These are phyloP conservation scores for Boletales sp. DNA, from an alignment of 768 basidiomycete genomes.

Conservation along the genomic window DNA sequence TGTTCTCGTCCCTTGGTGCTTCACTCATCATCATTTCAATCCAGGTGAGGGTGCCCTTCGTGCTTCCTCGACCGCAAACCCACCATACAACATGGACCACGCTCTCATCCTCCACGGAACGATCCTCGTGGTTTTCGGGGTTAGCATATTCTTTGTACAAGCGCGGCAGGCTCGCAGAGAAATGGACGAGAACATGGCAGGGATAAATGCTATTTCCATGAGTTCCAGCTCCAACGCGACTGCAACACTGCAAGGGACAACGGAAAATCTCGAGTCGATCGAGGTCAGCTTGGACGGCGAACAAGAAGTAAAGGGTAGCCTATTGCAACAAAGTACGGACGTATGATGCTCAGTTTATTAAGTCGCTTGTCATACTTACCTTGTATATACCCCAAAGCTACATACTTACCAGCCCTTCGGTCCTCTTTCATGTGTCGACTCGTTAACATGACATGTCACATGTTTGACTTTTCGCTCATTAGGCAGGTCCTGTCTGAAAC, in stretches of 20 bases:
- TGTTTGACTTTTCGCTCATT: background rate
- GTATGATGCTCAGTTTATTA: background rate
- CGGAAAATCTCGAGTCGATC: background rate
- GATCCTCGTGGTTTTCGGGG: slow-evolving; percentile 39
- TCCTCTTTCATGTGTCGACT: no score
- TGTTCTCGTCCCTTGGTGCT: background rate
- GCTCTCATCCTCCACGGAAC: slow-evolving; percentile 66
- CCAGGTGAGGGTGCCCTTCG: slow-evolving; percentile 68
- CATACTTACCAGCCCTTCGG: no score
- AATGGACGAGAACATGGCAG: slow-evolving; percentile 53
- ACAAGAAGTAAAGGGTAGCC: background rate
- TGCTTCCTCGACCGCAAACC: slow-evolving; percentile 52
- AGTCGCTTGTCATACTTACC: no score
- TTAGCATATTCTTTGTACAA: slow-evolving; percentile 46
- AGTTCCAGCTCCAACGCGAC: background rate
- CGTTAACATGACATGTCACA: background rate
- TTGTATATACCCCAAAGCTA: no score
- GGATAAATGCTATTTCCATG: background rate
- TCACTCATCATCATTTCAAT: background rate
- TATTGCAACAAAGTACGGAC: background rate
- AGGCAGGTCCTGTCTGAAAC: no score
- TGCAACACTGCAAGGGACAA: background rate
- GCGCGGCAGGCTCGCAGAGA: slow-evolving; percentile 63
- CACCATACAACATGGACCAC: slow-evolving; percentile 70
- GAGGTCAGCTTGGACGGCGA: background rate